Evolutionary conservation across 1,284 basidiomycete species (phyloP).

Genomic region (Gymnopus androsaceus): DNA sequence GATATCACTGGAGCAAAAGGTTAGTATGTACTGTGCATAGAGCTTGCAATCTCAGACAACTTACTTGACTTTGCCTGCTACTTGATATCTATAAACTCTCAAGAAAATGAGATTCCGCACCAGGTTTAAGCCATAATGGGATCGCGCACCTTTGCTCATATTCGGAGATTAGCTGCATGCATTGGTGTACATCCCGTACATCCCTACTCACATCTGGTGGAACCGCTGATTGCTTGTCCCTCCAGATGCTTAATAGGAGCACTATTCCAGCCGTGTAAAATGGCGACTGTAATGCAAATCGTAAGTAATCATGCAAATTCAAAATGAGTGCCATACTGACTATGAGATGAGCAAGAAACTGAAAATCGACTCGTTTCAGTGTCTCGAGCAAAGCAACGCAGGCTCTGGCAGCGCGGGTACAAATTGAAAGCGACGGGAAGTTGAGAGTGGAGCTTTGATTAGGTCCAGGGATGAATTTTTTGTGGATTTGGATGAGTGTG

Average conservation of each 20-base stretch:
- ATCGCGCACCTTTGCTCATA: conserved; percentile 1
- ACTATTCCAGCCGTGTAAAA: background rate
- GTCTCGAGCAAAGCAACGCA: background rate
- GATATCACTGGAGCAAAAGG: too few relatives aligned
- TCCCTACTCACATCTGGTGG: background rate
- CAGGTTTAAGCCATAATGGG: background rate
- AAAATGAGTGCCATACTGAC: background rate
- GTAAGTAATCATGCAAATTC: background rate
- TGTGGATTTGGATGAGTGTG: conserved; percentile 44
- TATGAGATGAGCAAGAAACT: background rate
- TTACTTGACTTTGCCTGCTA: conserved; percentile 4
- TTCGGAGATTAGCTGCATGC: background rate
- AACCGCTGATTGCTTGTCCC: background rate
- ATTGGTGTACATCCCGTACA: background rate
- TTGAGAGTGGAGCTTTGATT: conserved; percentile 29
- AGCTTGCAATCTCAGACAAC: background rate
- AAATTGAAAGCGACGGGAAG: conserved; percentile 51
- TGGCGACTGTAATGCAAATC: background rate
- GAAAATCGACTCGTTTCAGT: background rate
- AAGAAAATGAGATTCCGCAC: background rate
- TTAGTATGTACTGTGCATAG: too few relatives aligned
- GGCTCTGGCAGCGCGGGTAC: conserved; percentile 44
- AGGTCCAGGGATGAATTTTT: conserved; percentile 50
- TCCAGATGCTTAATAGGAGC: conserved; percentile 5
- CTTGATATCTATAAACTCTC: background rate